Conservation (phyloP, 179 eudicot genomes). For the Actinidia polygama region DNA sequence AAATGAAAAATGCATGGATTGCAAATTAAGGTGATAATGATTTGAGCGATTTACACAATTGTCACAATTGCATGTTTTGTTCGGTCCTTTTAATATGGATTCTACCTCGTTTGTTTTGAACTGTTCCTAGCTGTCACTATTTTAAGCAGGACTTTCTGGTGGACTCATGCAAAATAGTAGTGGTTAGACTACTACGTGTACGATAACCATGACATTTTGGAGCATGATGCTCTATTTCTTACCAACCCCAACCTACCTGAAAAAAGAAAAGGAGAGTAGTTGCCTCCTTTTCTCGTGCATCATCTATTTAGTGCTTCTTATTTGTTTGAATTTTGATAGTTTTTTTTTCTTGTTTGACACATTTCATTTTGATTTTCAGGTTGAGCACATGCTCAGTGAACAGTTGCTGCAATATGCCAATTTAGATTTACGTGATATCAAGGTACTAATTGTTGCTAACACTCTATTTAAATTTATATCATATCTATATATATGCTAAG, state of each 20-base stretch:
- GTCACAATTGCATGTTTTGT: no score
- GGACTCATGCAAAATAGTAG: no score
- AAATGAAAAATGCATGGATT: no score
- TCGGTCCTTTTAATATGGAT: no score
- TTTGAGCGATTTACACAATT: no score
- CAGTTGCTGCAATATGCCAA: constrained; percentile 88
- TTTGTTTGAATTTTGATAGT: constrained; percentile 13
- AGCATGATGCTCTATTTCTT: not conserved
- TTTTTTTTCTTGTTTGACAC: constrained; percentile 21
- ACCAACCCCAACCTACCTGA: not conserved
- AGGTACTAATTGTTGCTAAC: constrained; percentile 51
- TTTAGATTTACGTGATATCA: constrained; percentile 91
- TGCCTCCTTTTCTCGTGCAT: not conserved
- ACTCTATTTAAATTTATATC: not conserved
- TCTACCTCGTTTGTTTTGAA: no score
- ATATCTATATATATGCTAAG: no score
- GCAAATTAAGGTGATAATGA: no score
- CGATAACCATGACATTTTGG: not conserved
- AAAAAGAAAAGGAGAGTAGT: not conserved
- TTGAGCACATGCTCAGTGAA: constrained; percentile 95
- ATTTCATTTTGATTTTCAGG: constrained; percentile 52
- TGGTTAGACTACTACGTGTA: not conserved
- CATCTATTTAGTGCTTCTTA: constrained; percentile 3
- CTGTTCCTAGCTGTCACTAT: no score
- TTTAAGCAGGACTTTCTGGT: no score